Evolutionary conservation across 2,329 filamentous ascomycete genomes (phyloP), one percentile per base, ranked within the genome.

Genomic region (Xylariales sp.): DNA sequence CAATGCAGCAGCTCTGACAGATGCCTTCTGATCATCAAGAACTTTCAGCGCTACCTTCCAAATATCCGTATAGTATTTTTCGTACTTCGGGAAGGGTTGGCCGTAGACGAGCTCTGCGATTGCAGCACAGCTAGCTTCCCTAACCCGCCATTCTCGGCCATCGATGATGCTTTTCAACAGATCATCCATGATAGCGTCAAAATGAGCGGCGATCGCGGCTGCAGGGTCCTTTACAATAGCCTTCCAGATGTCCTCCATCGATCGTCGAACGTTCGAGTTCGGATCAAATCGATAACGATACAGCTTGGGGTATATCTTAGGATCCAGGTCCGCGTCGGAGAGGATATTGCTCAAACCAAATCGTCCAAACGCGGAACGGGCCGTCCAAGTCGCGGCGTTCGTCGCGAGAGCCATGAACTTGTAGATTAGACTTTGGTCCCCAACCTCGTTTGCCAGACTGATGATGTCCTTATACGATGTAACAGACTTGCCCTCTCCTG

Each of bases 401-500:
- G 89, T 88, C 3, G 93, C 93, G 51, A 98, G 74, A 1, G 90
- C 91, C 93, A 98, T 98, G 66, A 98, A 97, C 46, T 90, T 88
- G 69, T 98, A 98, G 1, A 97, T 87, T n/a, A 98, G 71, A 52
- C 86, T 90, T 44, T 93, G 91, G 55, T 98, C 91, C 9, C 93
- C 93, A 24, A 96, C 90, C 65, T 98, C 93, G 31, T 91, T 88
- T n/a, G 93, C 93, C 35, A 98, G 71, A 51, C 76, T 93, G 62
- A 98, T 86, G 51, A 98, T 97, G 57, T 98, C 93, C 59, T 95
- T 95, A 69, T 98, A 98, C 0, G 91, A 97, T 0, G 88, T 96
- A 42, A 97, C 79, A 0, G 89, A 89, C 51, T 77, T 88, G 6
- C 89, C 89, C 49, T 95, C 88, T 3, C 90, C 88, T 0, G 90